These are phyloP conservation scores for Pyrus bretschneideri DNA, from an alignment of 306 rosid species.

Conservation along the genomic window DNA sequence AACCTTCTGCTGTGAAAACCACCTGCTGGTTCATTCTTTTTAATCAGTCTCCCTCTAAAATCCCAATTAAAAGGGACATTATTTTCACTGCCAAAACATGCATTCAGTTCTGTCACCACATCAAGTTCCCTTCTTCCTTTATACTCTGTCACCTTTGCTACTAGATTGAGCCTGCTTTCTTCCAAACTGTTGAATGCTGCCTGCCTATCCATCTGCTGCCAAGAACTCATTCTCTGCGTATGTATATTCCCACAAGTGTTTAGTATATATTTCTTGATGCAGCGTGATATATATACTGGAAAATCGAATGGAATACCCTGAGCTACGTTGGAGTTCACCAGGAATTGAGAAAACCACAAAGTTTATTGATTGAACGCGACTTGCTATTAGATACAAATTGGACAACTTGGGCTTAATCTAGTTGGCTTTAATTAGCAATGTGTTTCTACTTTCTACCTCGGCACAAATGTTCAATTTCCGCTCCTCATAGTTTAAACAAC, in stretches of 20 bases:
- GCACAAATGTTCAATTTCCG: background rate
- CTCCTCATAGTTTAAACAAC: background rate
- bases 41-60: background rate
- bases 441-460: background rate
- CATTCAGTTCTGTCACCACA: conserved; percentile 24
- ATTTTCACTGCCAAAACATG: conserved; percentile 19
- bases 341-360: too few relatives aligned
- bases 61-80: background rate
- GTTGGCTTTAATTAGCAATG: background rate
- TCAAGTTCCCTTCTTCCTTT: conserved; percentile 20
- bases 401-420: background rate
- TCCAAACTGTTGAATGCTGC: conserved; percentile 18
- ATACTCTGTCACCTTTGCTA: conserved; percentile 13
- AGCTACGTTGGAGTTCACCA: background rate
- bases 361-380: too few relatives aligned
- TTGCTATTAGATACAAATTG: background rate
- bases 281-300: background rate
- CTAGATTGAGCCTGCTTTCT: conserved; percentile 23
- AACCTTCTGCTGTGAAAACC: background rate
- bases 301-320: background rate
- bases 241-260: background rate
- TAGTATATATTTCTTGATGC: too few relatives aligned
- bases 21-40: background rate
- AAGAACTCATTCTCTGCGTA: conserved; percentile 20
- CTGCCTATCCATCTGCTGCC: conserved; percentile 17